Evolutionary conservation across 2,329 filamentous ascomycete species (phyloP), one percentile per base, ranked within the genome.

Genomic region (Fusarium coicis): DNA sequence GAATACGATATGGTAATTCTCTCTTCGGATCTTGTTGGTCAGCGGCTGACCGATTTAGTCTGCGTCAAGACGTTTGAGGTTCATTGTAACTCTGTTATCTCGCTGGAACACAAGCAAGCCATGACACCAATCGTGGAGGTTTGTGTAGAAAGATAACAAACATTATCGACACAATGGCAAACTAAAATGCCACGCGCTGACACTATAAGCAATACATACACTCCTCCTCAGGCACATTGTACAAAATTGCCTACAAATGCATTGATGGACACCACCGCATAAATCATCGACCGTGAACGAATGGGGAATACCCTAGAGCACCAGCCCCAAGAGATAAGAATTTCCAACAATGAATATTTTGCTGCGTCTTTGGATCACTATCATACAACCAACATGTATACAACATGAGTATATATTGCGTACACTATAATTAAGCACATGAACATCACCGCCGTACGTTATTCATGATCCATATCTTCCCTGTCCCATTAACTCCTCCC

Each of bases 381-480:
- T 26, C 8, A 16, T 32, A 26, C 14, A 53, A 21, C 12, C 7
- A 14, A 39, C 11, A 44, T 32, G 52, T 15, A 37, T n/a, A 43
- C 23, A 59, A 68, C 34, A 62, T 55, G 12, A 55, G 43, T 52
- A 44, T 64, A 63, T 70, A 67, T 65, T 71, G 63, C 63, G 73
- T 57, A 59, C 53, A 60, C 42, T 55, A 69, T 60, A 57, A 58
- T 58, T 54, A 65, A 69, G 70, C 60, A 72, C 63, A 44, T 73
- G 52, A 46, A 53, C 54, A 58, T 54, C 46, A 40, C 63, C 60
- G 71, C 59, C 65, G 50, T 63, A 70, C 75, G 69, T 77, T 68
- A 74, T 55, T 67, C 66, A 69, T 74, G 47, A 68, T 46, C 53
- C 60, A 66, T 60, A 57, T 52, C 39, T 40, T 54, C 47, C 44